Evolutionary conservation across 2,329 filamentous ascomycete genomes (phyloP), one percentile per base, ranked within the genome.

Genomic region (Exophiala sp.): DNA sequence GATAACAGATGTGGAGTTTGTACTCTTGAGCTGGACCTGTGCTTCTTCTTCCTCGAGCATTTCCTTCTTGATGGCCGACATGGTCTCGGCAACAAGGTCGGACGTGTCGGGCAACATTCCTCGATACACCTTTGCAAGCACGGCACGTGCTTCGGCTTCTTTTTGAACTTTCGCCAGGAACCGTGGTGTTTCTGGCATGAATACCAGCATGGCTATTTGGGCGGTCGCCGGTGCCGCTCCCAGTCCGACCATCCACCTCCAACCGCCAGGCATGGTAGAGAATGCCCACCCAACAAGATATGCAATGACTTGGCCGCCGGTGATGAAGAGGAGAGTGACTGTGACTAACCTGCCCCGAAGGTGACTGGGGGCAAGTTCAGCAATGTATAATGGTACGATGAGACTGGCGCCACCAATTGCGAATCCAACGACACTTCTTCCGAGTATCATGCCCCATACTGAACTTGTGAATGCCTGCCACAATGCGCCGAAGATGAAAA

Each of bases 221-320:
- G 91, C 51, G 0, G 81, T 69, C 0, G 91, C 91, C 0, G 92
- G 92, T 21, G 87, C 58, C 7, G 88, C 88, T 0, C 91, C 92
- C 0, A 96, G 71, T 0, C 91, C 91, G 0, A 96, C 91, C 82
- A 96, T 91, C 85, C 88, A 95, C 46, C 90, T 78, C 91, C 92
- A 97, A 1, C 87, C 89, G 10, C 78, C 80, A 6, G 63, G 55
- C 6, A 80, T 78, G 5, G 83, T 79, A 43, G 75, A 77, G 50
- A 95, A 86, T 0, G 78, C 69, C 87, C 88, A 96, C 1, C 92
- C 92, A 5, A 91, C 73, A 1, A 95, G 68, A 69, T 96, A 96
- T 2, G 92, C 91, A 16, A 95, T 81, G 1, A 96, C 88, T 71
- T 96, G 91, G 0, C 92, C 92, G 9, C 88, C 76, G 0, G 91